A percentile compares a stretch with the other conserved stretches of the same genome.
Evolutionary conservation across 2,329 filamentous ascomycete species (phyloP).

Genomic region (Intubia oerlemansii): DNA sequence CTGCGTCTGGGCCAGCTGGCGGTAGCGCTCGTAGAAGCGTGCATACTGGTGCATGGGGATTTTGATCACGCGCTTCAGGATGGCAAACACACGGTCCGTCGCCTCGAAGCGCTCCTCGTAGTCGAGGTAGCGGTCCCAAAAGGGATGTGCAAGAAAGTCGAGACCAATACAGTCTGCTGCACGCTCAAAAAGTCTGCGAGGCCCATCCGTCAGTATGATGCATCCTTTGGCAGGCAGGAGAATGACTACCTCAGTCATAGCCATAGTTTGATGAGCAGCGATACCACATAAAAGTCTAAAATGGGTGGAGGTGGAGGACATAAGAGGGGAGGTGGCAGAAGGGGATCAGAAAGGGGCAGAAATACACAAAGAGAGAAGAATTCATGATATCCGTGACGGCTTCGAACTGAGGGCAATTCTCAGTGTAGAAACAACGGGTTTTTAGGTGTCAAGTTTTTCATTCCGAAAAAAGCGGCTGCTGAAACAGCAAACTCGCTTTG

Average conservation of each 20-base stretch:
- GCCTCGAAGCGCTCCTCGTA: slow-evolving; percentile 83
- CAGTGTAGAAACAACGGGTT: too few relatives aligned
- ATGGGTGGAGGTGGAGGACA: too few relatives aligned
- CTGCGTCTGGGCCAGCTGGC: slow-evolving; percentile 48
- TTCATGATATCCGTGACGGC: too few relatives aligned
- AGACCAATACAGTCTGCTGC: slow-evolving; percentile 68
- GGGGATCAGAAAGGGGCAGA: slow-evolving; percentile 24
- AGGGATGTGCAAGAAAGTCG: slow-evolving; percentile 84
- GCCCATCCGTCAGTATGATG: background rate
- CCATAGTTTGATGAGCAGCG: too few relatives aligned
- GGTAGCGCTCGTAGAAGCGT: slow-evolving; percentile 83
- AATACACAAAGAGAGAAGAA: too few relatives aligned
- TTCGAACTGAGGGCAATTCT: too few relatives aligned
- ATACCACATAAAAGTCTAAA: too few relatives aligned
- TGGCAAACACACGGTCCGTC: slow-evolving; percentile 64
- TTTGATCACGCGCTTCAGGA: slow-evolving; percentile 62
- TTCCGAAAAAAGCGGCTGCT: too few relatives aligned
- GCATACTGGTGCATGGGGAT: slow-evolving; percentile 94
- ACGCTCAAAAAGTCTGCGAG: slow-evolving; percentile 80
- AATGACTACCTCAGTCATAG: background rate
- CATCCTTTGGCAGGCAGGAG: too few relatives aligned
- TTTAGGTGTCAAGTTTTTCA: too few relatives aligned
- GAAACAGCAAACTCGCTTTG: too few relatives aligned
- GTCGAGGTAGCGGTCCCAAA: slow-evolving; percentile 98
- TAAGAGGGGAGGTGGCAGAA: background rate